phyloP scores from a whole-genome alignment of 805 yeast genomes.

The Candida endomychidarum region DNA sequence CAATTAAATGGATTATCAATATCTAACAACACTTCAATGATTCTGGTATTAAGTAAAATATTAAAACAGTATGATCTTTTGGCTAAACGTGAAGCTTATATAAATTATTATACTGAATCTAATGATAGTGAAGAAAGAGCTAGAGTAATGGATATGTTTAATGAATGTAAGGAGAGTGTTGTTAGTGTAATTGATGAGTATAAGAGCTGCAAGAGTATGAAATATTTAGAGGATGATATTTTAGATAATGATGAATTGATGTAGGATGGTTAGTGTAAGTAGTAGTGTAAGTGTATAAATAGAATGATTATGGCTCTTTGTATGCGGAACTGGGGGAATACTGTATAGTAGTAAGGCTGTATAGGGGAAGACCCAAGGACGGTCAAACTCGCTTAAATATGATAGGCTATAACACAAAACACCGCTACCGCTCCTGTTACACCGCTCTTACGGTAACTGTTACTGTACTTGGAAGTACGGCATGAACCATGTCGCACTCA shows the following conservation, averaged over 20 bases:
- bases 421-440: too few relatives aligned
- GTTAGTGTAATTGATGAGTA: conserved; percentile 49
- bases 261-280: background rate
- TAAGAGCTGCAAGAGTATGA: conserved; percentile 37
- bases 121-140: conserved; percentile 43
- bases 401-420: too few relatives aligned
- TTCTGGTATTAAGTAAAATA: conserved; percentile 62
- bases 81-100: conserved; percentile 77
- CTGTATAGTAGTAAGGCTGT: too few relatives aligned
- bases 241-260: conserved; percentile 31
- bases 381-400: too few relatives aligned
- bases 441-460: too few relatives aligned
- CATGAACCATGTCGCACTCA: too few relatives aligned
- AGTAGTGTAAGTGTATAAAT: background rate
- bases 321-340: too few relatives aligned
- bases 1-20: conserved; percentile 74
- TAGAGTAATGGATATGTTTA: conserved; percentile 49
- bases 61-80: conserved; percentile 78
- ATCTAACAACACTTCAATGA: conserved; percentile 77
- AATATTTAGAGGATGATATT: conserved; percentile 48
- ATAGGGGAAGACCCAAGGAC: background rate
- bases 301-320: too few relatives aligned
- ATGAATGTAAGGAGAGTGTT: conserved; percentile 50
- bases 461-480: too few relatives aligned
- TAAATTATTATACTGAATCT: conserved; percentile 66